Percentiles rank a stretch among this genome's conserved stretches.
Evolutionary conservation across 1,139 yeast genomes (phyloP).

Genomic region (Hanseniaspora gamundiae): DNA sequence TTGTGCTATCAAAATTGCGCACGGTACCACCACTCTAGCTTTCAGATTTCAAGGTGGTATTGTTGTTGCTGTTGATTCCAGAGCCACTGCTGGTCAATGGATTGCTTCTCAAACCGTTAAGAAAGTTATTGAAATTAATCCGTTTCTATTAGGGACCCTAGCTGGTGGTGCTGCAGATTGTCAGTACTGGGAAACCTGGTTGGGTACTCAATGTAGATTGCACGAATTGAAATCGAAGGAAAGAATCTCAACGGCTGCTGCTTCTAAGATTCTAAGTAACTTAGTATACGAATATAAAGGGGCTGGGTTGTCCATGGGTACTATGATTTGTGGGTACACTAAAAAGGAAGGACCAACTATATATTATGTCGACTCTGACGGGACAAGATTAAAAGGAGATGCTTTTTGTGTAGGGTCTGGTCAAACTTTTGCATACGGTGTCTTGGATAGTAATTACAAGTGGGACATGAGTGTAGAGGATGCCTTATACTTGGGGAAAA

Average conservation of each 20-base stretch:
- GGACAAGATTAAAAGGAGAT: conserved; percentile 90
- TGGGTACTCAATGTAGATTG: conserved; percentile 90
- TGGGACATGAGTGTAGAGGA: conserved; percentile 91
- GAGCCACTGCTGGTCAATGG: conserved; percentile 99
- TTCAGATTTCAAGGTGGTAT: conserved; percentile 95
- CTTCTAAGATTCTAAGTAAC: conserved; percentile 84
- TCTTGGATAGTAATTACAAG: conserved; percentile 76
- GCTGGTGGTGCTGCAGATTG: conserved; percentile 99
- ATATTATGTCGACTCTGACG: conserved; percentile 94
- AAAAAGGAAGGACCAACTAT: conserved; percentile 92
- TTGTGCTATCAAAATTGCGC: conserved; percentile 91
- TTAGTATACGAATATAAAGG: conserved; percentile 92
- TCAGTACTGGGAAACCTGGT: conserved; percentile 99
- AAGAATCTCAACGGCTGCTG: conserved; percentile 92
- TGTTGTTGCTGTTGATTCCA: conserved; percentile 90
- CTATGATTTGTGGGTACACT: conserved; percentile 97
- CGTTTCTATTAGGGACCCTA: conserved; percentile 91
- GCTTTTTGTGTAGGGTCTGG: conserved; percentile 97
- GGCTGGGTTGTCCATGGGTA: conserved; percentile 98
- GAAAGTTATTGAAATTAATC: conserved; percentile 93
- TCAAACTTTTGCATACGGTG: conserved; percentile 99
- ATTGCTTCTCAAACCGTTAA: conserved; percentile 96
- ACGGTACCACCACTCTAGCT: conserved; percentile 96
- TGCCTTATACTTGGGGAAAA: conserved; percentile 86
- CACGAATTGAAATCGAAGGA: conserved; percentile 92